Conservation (phyloP, 1,284 basidiomycete genomes). For the Cryptococcus sp. region DNA sequence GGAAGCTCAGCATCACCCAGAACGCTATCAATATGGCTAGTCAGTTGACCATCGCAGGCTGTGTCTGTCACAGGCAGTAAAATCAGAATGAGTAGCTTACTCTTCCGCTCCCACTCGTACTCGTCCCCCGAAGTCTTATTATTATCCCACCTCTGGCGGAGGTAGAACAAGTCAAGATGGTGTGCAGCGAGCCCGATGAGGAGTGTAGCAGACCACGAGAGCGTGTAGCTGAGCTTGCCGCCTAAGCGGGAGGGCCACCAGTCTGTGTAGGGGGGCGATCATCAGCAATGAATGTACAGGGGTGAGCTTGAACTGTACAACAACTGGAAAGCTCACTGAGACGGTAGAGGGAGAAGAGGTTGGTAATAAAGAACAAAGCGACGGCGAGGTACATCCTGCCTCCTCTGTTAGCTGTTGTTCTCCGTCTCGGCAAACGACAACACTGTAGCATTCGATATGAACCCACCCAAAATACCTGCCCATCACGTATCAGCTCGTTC, state of each 20-base stretch:
- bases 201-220: constrained; percentile 55
- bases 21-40: constrained; percentile 35
- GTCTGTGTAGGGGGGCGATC: constrained; percentile 19
- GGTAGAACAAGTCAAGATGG: constrained; percentile 49
- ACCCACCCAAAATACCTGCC: constrained; percentile 45
- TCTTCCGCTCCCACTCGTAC: constrained; percentile 59
- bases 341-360: constrained; percentile 56
- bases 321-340: constrained; percentile 29
- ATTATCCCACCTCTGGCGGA: constrained; percentile 30
- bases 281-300: background rate
- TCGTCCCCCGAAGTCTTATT: constrained; percentile 30
- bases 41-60: background rate
- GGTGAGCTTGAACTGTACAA: background rate
- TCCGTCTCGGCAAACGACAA: background rate
- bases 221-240: constrained; percentile 53
- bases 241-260: constrained; percentile 53
- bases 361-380: constrained; percentile 57
- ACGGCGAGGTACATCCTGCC: constrained; percentile 52
- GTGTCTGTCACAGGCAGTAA: background rate
- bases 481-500: constrained; percentile 1
- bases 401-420: background rate
- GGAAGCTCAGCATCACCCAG: constrained; percentile 57
- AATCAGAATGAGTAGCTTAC: constrained; percentile 28
- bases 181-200: constrained; percentile 53
- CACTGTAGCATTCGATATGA: background rate